phyloP scores from a whole-genome alignment of 2,329 filamentous ascomycete species.

The Neonectria magnoliae region DNA sequence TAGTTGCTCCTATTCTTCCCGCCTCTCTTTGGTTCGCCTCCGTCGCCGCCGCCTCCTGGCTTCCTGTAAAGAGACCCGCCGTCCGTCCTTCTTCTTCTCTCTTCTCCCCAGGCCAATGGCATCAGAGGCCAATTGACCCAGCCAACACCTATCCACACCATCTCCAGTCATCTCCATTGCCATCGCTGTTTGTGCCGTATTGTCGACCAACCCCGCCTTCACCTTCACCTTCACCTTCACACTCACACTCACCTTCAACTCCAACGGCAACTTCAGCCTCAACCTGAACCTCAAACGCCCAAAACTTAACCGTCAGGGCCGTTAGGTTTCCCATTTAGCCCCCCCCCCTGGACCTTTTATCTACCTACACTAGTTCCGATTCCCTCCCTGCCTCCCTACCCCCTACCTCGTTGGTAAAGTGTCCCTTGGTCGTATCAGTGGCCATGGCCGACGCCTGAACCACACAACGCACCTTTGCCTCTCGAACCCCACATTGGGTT shows the following conservation, averaged over 20 bases:
- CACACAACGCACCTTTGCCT: slow-evolving; percentile 2
- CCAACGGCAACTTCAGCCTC: background rate
- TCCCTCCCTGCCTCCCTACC: background rate
- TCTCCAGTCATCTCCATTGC: background rate
- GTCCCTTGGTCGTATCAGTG: slow-evolving; percentile 11
- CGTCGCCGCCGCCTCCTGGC: background rate
- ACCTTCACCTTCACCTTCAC: background rate
- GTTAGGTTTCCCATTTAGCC: background rate
- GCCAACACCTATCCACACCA: slow-evolving; percentile 7
- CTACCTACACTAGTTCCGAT: background rate
- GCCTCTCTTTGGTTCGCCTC: slow-evolving; percentile 3
- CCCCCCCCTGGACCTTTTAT: background rate
- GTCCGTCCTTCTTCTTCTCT: background rate
- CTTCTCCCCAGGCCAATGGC: background rate
- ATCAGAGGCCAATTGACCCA: slow-evolving; percentile 24
- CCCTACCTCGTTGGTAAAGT: background rate
- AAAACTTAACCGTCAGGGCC: background rate
- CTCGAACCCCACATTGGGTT: background rate
- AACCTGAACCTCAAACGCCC: background rate
- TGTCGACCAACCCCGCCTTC: background rate
- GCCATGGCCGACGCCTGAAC: slow-evolving; percentile 32
- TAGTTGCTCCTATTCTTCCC: slow-evolving; percentile 1
- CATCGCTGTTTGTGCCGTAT: background rate
- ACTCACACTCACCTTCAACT: background rate
- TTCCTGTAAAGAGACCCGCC: background rate